Base-by-base conservation (phyloP, 1,284 basidiomycete genomes). In the Pisolithus thermaeus region DNA sequence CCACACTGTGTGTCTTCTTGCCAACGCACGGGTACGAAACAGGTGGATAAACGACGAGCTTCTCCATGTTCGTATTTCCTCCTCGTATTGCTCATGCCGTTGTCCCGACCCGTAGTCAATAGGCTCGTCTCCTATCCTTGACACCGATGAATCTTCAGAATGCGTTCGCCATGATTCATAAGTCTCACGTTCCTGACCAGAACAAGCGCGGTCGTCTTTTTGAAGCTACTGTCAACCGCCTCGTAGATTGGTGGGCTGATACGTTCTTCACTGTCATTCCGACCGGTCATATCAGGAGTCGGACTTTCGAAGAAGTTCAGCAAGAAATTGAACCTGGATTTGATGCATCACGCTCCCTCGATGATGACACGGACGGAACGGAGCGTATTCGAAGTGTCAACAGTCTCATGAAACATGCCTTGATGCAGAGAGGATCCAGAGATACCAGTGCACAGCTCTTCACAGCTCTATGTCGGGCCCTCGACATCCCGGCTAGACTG, bases 391-490 rank as follows among this genome's bases (percentile, higher is more conserved):
- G 83, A 36, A 87, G 84, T 45, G 74, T 80, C 22, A 92, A 92
- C 62, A 94, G 90, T 56, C 73, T 97, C 39, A 92, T 92, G 84
- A 93, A 94, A 63, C 91, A 93, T 62, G 85, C 85, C 0, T 71
- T 96, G 14, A 84, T 87, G 75, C 79, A 80, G 52, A 76, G 73
- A 51, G 97, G 95, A 3, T 91, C 87, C 20, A 77, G 92, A 54
- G 96, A 99, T 68, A 82, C 86, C 37, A 91, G 90, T 54, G 89
- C 92, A 0, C 92, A 96, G 61, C 78, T 99, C 6, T 98, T 98
- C 64, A 96, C 93, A 9, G 84, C 90, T 0, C 73, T 97, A 0
- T 94, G 93, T 64, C 79, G 97, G 16, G 89, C 87, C 4, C 76
- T 97, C 8, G 88, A 87, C 12, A 84, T 99, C 20, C 95, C 95